Base-by-base conservation (phyloP, 805 yeast species). In the Candida morakotiae region DNA sequence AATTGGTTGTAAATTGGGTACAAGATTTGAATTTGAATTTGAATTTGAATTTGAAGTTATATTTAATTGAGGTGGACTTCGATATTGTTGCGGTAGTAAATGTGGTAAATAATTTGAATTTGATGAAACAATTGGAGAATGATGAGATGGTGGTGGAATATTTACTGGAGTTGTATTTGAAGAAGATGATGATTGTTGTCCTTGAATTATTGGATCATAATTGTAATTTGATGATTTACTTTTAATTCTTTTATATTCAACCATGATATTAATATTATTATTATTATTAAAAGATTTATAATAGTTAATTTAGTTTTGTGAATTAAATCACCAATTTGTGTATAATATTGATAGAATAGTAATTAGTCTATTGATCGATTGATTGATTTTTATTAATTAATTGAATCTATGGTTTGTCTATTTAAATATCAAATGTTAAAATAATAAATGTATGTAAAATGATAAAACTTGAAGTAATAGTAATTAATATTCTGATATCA, bases 241-340 rank as follows among this genome's bases (percentile, higher is more conserved):
- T 20, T 8, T 30, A 4, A 30, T 30, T 30, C 33, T 17, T 30
- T 30, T 30, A 16, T 19, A 30, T 10, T 30, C 33, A 13, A 30
- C 33, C 33, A 30, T 30, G 10, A n/a, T 21, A 9, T 20, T 19
- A 6, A 6, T 20, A 9, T 20, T 6, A 20, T 24, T 11, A 9
- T 8, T 21, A n/a, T n/a, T n/a, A n/a, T n/a, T n/a, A n/a, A n/a
- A n/a, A n/a, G n/a, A n/a, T n/a, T n/a, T n/a, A n/a, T n/a, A n/a
- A n/a, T n/a, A n/a, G n/a, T n/a, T n/a, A n/a, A n/a, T n/a, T n/a
- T n/a, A n/a, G n/a, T n/a, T n/a, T n/a, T n/a, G n/a, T n/a, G n/a
- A n/a, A n/a, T n/a, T n/a, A n/a, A n/a, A n/a, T n/a, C n/a, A n/a
- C n/a, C n/a, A n/a, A n/a, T n/a, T n/a, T n/a, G n/a, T n/a, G n/a